Conservation (phyloP, 1,284 basidiomycete species). For the Clitocybe nebularis region DNA sequence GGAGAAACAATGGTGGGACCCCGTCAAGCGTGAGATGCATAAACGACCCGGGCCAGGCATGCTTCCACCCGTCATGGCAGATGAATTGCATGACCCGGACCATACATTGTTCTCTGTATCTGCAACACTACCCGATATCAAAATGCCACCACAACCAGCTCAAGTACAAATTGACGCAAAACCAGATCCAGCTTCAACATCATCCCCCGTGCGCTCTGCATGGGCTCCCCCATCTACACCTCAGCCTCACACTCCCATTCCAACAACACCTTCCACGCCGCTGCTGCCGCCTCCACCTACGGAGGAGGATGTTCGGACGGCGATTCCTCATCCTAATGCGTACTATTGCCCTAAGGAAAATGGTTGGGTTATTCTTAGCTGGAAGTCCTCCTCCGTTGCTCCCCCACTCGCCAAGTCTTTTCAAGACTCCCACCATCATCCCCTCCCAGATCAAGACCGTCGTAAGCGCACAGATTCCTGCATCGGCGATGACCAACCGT, state of each 20-base stretch:
- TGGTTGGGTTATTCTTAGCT: slow-evolving; percentile 71
- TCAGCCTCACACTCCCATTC: slow-evolving; percentile 15
- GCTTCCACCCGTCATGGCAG: slow-evolving; percentile 60
- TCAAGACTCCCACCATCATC: slow-evolving; percentile 31
- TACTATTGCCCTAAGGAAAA: slow-evolving; percentile 78
- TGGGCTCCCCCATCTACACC: slow-evolving; percentile 21
- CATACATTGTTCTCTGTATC: slow-evolving; percentile 66
- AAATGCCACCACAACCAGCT: slow-evolving; percentile 14
- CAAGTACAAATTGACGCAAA: slow-evolving; percentile 18
- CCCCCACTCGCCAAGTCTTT: slow-evolving; percentile 61
- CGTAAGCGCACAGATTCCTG: slow-evolving; percentile 51
- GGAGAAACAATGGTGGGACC: slow-evolving; percentile 67
- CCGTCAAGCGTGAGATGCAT: slow-evolving; percentile 34
- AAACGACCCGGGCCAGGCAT: slow-evolving; percentile 64
- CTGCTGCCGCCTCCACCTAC: slow-evolving; percentile 37
- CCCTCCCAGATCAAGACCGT: slow-evolving; percentile 51
- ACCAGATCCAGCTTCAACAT: slow-evolving; percentile 14
- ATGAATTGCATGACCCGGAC: slow-evolving; percentile 62
- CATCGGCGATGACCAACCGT: slow-evolving; percentile 41
- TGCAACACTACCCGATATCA: slow-evolving; percentile 31
- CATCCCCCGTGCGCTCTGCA: slow-evolving; percentile 16
- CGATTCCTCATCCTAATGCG: slow-evolving; percentile 74
- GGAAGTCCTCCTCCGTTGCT: slow-evolving; percentile 56
- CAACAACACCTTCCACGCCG: slow-evolving; percentile 24
- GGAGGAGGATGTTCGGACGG: slow-evolving; percentile 56